Base-by-base conservation (phyloP, 805 yeast species). In the Isabelozyma pseudorhagii region DNA sequence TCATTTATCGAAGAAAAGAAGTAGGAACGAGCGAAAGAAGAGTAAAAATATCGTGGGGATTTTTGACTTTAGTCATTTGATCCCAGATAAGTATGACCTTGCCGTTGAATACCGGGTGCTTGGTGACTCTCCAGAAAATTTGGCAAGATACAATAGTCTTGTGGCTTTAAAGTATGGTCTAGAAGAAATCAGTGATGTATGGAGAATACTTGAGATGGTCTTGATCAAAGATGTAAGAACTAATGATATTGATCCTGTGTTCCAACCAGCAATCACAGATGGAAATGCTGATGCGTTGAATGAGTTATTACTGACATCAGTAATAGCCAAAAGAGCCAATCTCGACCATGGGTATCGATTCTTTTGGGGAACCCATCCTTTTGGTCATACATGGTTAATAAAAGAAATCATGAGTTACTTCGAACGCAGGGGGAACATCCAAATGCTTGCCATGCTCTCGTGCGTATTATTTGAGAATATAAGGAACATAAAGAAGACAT, bases 361-460 rank as follows among this genome's bases (percentile, higher is more conserved):
- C 52, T 80, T 77, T 50, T 92, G 97, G 97, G 93, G 93, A 0
- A 68, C 79, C 4, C 96, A 89, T 62, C 92, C 91, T 0, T 80
- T 85, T 62, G 96, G 96, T 1, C 76, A 83, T 39, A 56, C 75
- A 10, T 81, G 89, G 87, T 69, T 89, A 18, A 74, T 89, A 0
- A 75, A 75, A 25, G 80, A 82, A 51, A 71, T 90, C 39, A 73
- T 92, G 59, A 60, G 64, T 1, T 84, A 85, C 57, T 90, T 84
- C 61, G 94, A 85, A 57, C 67, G 59, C 34, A 60, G 74, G 40
- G 82, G 84, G 1, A 86, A 93, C 59, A 67, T 89, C 27, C 97
- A 93, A 64, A 89, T 93, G 96, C 70, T 92, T 21, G 97, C 96
- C 0, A 87, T 89, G 90, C 66, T 91, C 55, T 81, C 93, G 3